Evolutionary conservation across 805 yeast genomes (phyloP), one percentile per base, ranked within the genome.

Genomic region (Metschnikowia bowlesiae): DNA sequence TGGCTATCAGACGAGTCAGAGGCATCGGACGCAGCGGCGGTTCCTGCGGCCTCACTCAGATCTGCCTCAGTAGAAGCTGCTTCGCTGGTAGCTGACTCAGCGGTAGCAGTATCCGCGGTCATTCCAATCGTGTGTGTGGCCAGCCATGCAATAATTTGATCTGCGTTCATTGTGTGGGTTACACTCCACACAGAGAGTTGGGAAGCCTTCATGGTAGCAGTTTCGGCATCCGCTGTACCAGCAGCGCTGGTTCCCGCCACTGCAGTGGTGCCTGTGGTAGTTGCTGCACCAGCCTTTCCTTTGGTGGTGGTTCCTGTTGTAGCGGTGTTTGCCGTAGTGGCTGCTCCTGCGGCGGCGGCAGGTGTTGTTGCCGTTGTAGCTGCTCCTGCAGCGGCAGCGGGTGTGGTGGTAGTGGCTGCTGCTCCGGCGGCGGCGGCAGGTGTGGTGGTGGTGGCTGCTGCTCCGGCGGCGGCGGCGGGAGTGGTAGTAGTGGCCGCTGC

Each of bases 381-480:
- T 2, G 48, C 30, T 2, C 52, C 52, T 8, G 60, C 44, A 8
- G 61, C 50, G 7, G 58, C 49, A 16, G 62, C 48, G 11, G 60
- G 44, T 26, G 59, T 52, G 7, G 49, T 53, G 2, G 61, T 46
- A 10, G 58, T 57, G 8, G 52, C 43, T 2, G 49, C 36, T 4
- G 55, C 48, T 9, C 61, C 54, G 2, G 62, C 52, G 9, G 59
- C 47, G 2, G 56, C 42, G 1, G 55, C 40, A 29, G 57, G 44
- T 10, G 60, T 45, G 11, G 62, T 47, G 5, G 61, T 52, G 4
- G 60, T 49, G 4, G 60, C 51, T n/a, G 53, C 54, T 18, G 59
- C 54, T 16, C 50, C 54, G 11, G 63, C 50, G 6, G 62, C 41
- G n/a, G 54, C 51, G 8, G 51, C 39, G 13, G 55, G 45, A 1